phyloP scores from a whole-genome alignment of 176 grass and related monocot species.

The Hsuehochloa calcarea region DNA sequence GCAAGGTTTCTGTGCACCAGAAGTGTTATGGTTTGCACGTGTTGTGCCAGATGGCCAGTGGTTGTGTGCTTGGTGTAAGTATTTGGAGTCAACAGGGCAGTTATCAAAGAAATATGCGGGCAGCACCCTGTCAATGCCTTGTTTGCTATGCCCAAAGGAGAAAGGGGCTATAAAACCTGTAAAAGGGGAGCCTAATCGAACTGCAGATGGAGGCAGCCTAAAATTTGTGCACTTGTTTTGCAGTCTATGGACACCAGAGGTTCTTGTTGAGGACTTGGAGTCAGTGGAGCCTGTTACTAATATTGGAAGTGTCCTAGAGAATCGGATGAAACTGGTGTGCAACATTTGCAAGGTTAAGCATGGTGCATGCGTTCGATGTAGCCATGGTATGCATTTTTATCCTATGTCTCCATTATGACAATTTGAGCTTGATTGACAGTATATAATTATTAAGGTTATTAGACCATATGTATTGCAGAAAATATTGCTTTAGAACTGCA shows the following conservation, averaged over 20 bases:
- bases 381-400: constrained; percentile 77
- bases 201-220: constrained; percentile 1
- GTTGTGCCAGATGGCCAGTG: constrained; percentile 49
- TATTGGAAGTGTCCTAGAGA: constrained; percentile 50
- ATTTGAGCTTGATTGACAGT: constrained; percentile 12
- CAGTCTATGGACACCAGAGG: constrained; percentile 83
- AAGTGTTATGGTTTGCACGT: constrained; percentile 95
- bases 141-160: constrained; percentile 81
- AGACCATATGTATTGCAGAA: neutral
- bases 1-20: constrained; percentile 77
- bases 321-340: constrained; percentile 68
- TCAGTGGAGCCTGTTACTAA: constrained; percentile 78
- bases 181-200: constrained; percentile 27
- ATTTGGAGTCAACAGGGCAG: constrained; percentile 40
- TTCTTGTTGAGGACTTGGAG: constrained; percentile 62
- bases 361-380: constrained; percentile 90
- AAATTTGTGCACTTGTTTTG: constrained; percentile 87
- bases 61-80: constrained; percentile 76
- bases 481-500: constrained; percentile 1
- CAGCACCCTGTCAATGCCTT: constrained; percentile 33
- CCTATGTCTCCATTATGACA: constrained; percentile 6
- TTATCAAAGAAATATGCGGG: constrained; percentile 22
- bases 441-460: constrained; percentile 2
- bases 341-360: constrained; percentile 94
- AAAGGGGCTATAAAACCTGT: constrained; percentile 70